A percentile compares a stretch with the other conserved stretches of the same genome.
phyloP scores from a whole-genome alignment of 2,329 filamentous ascomycete species.

The Fonsecaea multimorphosa region DNA sequence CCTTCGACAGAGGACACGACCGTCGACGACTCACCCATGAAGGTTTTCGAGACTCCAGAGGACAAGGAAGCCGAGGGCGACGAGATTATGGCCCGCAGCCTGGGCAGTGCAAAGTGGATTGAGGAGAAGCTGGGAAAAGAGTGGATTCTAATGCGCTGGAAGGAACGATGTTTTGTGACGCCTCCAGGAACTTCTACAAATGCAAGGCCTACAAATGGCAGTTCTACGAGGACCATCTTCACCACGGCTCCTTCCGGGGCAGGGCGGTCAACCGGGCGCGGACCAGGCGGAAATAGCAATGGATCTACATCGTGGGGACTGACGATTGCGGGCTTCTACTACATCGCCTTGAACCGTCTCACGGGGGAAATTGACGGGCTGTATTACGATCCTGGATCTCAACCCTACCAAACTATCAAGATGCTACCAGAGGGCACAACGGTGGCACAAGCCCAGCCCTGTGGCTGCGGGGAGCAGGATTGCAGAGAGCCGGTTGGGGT shows the following conservation, averaged over 20 bases:
- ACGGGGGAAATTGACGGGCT: constrained; percentile 55
- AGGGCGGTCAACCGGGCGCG: constrained; percentile 3
- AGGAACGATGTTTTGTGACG: constrained; percentile 57
- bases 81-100: constrained; percentile 33
- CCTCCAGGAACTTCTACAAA: constrained; percentile 13
- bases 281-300: neutral
- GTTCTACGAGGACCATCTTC: constrained; percentile 23
- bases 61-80: constrained; percentile 31
- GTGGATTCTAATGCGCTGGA: constrained; percentile 61
- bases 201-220: constrained; percentile 11
- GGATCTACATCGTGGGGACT: constrained; percentile 49
- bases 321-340: constrained; percentile 59
- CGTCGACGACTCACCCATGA: constrained; percentile 42
- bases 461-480: constrained; percentile 26
- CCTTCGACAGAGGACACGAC: constrained; percentile 2
- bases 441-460: neutral
- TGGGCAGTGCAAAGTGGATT: constrained; percentile 37
- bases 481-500: constrained; percentile 29
- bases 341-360: constrained; percentile 54
- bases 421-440: constrained; percentile 45
- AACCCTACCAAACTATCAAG: constrained; percentile 56
- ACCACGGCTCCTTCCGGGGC: constrained; percentile 15
- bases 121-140: constrained; percentile 43
- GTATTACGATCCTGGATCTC: constrained; percentile 58
- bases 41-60: constrained; percentile 18